phyloP scores from a whole-genome alignment of 108 stramenopile genomes.

The Parmales sp. region DNA sequence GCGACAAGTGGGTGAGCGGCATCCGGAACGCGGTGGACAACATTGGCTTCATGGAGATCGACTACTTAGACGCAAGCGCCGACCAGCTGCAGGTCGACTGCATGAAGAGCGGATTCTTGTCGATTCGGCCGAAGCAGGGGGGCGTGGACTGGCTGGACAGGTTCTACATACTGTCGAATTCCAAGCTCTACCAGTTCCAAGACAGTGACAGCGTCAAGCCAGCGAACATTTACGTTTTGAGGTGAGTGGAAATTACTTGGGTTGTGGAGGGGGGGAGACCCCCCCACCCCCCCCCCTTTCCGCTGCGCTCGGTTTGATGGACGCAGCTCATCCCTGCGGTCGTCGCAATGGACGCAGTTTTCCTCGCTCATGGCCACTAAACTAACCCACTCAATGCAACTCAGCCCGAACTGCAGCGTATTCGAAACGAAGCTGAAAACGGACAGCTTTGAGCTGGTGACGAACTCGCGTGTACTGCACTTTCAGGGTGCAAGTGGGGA shows the following conservation, averaged over 20 bases:
- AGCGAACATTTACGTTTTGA: background rate
- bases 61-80: background rate
- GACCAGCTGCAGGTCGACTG: background rate
- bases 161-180: constrained; percentile 11
- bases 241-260: no score
- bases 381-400: no score
- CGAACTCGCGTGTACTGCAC: constrained; percentile 20
- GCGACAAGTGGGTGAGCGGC: background rate
- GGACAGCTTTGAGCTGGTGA: constrained; percentile 28
- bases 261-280: no score
- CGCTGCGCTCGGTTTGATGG: no score
- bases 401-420: constrained; percentile 24
- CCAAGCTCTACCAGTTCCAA: background rate
- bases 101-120: background rate
- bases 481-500: constrained; percentile 10
- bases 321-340: no score
- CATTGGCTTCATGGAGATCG: background rate
- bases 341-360: no score
- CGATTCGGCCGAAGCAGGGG: background rate
- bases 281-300: no score
- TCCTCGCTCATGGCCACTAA: no score
- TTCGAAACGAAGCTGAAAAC: constrained; percentile 29
- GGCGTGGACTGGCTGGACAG: background rate
- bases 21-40: background rate
- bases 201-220: background rate